phyloP scores from a whole-genome alignment of 2,329 filamentous ascomycete genomes.

The Claviceps quebecensis region DNA sequence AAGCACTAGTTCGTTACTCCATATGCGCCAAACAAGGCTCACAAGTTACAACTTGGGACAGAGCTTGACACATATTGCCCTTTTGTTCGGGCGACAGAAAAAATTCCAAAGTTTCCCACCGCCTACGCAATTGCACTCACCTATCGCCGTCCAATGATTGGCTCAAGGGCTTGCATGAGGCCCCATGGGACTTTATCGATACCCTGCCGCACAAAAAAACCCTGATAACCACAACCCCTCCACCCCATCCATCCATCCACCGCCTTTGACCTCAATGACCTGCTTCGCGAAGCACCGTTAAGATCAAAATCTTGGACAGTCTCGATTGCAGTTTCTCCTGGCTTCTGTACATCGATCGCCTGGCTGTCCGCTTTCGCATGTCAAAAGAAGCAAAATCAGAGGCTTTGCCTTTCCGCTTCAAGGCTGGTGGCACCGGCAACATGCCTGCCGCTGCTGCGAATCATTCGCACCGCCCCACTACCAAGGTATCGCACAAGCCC shows the following conservation, averaged over 20 bases:
- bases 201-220: conserved; percentile 23
- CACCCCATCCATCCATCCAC: conserved; percentile 11
- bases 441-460: conserved; percentile 56
- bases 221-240: conserved; percentile 25
- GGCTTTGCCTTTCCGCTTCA: conserved; percentile 75
- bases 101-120: conserved; percentile 21
- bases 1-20: background rate
- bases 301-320: background rate
- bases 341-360: background rate
- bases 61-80: background rate
- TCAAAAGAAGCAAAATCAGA: conserved; percentile 36
- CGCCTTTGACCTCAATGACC: conserved; percentile 8
- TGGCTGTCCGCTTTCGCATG: background rate
- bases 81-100: conserved; percentile 6
- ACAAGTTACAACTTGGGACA: background rate
- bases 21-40: background rate
- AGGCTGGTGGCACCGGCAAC: conserved; percentile 58
- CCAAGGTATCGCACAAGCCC: conserved; percentile 73
- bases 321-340: background rate
- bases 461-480: conserved; percentile 87
- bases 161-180: background rate
- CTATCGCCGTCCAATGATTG: conserved; percentile 18
- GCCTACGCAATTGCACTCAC: conserved; percentile 7
- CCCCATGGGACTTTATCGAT: conserved; percentile 12
- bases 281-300: background rate